Percentiles rank a stretch among this genome's conserved stretches.
Evolutionary conservation across 2,329 filamentous ascomycete genomes (phyloP).

Genomic region (Cladosporium austrohemisphaericum): DNA sequence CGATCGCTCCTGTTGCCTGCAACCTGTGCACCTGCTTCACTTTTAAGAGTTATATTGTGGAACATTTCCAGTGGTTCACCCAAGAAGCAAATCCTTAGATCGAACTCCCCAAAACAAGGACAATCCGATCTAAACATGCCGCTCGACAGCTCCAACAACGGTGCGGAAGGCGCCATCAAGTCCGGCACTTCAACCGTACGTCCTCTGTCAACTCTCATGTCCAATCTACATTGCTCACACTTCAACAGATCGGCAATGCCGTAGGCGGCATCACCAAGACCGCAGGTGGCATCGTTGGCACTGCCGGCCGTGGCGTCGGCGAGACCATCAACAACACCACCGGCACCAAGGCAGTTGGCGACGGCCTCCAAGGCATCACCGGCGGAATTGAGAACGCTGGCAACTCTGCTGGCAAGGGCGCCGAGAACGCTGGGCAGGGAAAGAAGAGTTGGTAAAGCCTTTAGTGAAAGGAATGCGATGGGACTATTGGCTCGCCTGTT

Average conservation of each 20-base stretch:
- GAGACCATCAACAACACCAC: slow-evolving; percentile 45
- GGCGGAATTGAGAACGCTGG: slow-evolving; percentile 42
- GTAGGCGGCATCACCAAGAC: slow-evolving; percentile 51
- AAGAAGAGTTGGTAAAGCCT: slow-evolving; percentile 32
- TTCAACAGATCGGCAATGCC: slow-evolving; percentile 42
- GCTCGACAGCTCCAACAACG: slow-evolving; percentile 17
- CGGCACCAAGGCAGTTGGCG: slow-evolving; percentile 40
- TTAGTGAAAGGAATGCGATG: too few relatives aligned
- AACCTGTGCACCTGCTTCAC: neutral
- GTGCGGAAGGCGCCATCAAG: slow-evolving; percentile 30
- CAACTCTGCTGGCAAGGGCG: slow-evolving; percentile 30
- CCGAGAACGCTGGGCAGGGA: slow-evolving; percentile 43
- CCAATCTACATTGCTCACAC: slow-evolving; percentile 40
- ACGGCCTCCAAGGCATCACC: slow-evolving; percentile 39
- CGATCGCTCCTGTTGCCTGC: slow-evolving; percentile 1
- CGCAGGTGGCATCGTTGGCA: slow-evolving; percentile 50
- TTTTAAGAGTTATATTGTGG: neutral
- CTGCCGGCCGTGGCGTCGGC: slow-evolving; percentile 41
- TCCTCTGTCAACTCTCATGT: neutral
- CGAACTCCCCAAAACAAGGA: neutral
- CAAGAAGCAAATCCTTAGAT: neutral
- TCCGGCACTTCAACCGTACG: slow-evolving; percentile 31
- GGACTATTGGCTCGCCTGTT: too few relatives aligned
- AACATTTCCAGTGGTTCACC: neutral
- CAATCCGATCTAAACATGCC: neutral